These are phyloP conservation scores for Choiromyces venosus DNA, from an alignment of 495 filamentous ascomycete species.

Conservation along the genomic window DNA sequence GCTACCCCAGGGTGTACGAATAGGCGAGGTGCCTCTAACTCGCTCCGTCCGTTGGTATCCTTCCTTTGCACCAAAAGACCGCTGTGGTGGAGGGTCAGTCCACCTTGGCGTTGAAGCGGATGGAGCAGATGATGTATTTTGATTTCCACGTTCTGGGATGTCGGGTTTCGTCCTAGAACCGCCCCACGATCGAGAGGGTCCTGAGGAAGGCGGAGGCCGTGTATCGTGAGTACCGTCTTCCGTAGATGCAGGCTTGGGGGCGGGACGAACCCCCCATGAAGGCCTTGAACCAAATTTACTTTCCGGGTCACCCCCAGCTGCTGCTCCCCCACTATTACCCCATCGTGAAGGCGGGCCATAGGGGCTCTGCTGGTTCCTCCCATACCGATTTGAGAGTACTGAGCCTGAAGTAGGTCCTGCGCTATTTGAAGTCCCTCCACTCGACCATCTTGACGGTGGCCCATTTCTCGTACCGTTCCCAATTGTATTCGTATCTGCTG, in stretches of 20 bases:
- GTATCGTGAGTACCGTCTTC: neutral
- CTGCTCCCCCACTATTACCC: neutral
- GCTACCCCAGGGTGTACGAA: neutral
- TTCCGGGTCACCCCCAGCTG: neutral
- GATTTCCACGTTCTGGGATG: neutral
- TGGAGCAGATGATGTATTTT: neutral
- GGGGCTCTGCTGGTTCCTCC: neutral
- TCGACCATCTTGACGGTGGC: neutral
- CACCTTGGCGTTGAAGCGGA: neutral
- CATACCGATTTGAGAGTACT: neutral
- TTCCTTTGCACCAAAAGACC: neutral
- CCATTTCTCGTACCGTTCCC: neutral
- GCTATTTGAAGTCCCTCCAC: neutral
- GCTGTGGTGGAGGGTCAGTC: neutral
- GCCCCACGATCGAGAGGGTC: neutral
- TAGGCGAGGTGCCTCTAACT: neutral
- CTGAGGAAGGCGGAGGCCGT: neutral
- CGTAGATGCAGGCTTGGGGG: neutral
- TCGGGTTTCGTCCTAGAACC: neutral
- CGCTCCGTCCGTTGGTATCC: neutral
- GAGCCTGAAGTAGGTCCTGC: neutral
- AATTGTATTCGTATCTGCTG: too few relatives aligned
- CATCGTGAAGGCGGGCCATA: neutral
- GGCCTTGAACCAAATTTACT: neutral
- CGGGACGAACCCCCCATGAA: neutral